Conservation (phyloP, 306 rosid species). For the Ceratonia siliqua region DNA sequence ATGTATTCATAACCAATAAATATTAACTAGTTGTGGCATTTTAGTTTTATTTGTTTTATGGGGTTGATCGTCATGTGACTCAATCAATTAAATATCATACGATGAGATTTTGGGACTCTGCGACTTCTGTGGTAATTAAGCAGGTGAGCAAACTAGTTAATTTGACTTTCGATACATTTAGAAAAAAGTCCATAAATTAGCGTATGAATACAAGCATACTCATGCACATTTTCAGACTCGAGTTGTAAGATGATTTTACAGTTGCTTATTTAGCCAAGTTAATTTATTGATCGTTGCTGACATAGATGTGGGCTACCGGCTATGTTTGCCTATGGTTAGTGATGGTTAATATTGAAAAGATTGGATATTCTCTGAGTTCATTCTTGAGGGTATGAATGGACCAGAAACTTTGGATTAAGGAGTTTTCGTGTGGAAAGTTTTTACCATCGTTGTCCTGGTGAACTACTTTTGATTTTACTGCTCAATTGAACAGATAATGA, state of each 20-base stretch:
- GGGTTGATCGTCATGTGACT: neutral
- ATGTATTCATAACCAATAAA: neutral
- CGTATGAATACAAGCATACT: neutral
- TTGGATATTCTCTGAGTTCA: neutral
- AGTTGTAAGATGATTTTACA: conserved; percentile 14
- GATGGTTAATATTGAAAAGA: conserved; percentile 8
- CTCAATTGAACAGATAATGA: neutral
- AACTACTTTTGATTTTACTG: neutral
- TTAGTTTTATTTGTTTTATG: neutral
- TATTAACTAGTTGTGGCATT: neutral
- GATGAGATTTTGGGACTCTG: conserved; percentile 4
- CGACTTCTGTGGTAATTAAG: neutral
- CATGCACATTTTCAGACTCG: neutral
- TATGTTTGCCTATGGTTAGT: neutral
- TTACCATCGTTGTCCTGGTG: neutral
- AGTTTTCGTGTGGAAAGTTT: neutral
- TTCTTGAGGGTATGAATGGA: neutral
- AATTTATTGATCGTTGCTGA: neutral
- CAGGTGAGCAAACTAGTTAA: neutral
- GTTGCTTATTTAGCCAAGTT: neutral
- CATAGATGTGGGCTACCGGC: neutral
- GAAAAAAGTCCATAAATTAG: neutral
- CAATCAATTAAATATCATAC: neutral
- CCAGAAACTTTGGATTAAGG: neutral
- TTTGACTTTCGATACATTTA: conserved; percentile 12